Evolutionary conservation across 2,329 filamentous ascomycete species (phyloP).

Genomic region (Neopestalotiopsis sp.): DNA sequence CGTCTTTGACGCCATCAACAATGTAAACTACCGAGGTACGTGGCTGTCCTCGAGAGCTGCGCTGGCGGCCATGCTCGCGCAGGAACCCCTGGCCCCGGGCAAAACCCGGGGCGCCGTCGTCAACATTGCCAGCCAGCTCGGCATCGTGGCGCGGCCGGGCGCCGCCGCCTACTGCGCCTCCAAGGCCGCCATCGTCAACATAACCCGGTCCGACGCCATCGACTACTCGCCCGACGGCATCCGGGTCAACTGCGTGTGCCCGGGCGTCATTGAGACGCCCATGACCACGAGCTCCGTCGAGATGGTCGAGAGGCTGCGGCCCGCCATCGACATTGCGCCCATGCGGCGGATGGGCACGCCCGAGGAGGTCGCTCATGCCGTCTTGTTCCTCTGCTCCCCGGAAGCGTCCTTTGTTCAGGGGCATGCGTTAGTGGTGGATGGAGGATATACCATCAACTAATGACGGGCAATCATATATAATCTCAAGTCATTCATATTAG

Average conservation of each 20-base stretch:
- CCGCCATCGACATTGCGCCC: constrained; percentile 50
- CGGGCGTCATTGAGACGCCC: constrained; percentile 51
- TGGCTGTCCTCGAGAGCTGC: constrained; percentile 53
- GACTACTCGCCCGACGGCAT: constrained; percentile 54
- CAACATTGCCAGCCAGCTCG: constrained; percentile 58
- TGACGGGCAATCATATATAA: background rate
- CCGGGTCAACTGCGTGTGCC: constrained; percentile 44
- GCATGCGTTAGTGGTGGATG: constrained; percentile 56
- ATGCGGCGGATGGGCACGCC: constrained; percentile 56
- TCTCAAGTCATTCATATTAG: too few relatives aligned
- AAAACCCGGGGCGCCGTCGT: constrained; percentile 53
- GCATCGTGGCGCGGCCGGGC: constrained; percentile 50
- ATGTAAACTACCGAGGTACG: constrained; percentile 58
- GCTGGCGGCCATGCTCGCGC: constrained; percentile 49
- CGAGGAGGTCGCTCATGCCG: constrained; percentile 53
- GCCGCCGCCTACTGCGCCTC: constrained; percentile 61
- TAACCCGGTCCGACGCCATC: constrained; percentile 61
- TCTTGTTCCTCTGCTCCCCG: constrained; percentile 53
- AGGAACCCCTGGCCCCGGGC: constrained; percentile 42
- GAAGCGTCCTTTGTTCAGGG: constrained; percentile 57
- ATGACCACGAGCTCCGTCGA: constrained; percentile 48
- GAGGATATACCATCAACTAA: constrained; percentile 55
- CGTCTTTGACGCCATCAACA: constrained; percentile 58
- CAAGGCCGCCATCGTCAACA: constrained; percentile 62
- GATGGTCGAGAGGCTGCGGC: constrained; percentile 41